Base-by-base conservation (phyloP, 352 stramenopile species). In the Phytopythium sindhum region DNA sequence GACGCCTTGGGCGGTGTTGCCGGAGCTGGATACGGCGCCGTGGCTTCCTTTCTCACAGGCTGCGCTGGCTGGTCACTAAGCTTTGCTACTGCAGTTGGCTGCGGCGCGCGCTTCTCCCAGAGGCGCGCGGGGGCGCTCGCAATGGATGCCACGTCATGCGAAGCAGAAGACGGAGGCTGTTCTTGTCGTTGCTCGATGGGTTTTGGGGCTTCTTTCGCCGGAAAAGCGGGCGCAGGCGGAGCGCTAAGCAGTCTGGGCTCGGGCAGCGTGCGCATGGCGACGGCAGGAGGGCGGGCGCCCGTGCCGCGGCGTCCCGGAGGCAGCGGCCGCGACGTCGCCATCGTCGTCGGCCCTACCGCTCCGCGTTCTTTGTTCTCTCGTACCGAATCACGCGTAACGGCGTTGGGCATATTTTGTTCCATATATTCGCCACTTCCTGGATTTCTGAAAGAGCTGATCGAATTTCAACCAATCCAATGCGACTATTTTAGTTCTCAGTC, bases 291-390 rank as follows among this genome's bases (percentile, higher is more conserved):
- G 60, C 69, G 71, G 21, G 33, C 52, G 39, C 60, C 63, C 39
- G 48, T 64, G 35, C 62, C 52, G 47, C 65, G 64, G 33, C 64
- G 71, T 2, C 69, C 69, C 11, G 67, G 69, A 24, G 73, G 69
- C 61, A 75, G 65, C 31, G 74, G 64, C 50, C 74, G 59, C 45
- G 75, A 81, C 53, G 53, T 45, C 33, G 78, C 66, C 78, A 87
- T 87, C 12, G 41, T 23, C 15, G 51, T 10, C 31, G 10, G 52
- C 28, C 29, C 52, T 39, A 21, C 12, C 23, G 52, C 31, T 41
- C 10, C 10, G n/a, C 35, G 37, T 50, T 41, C 17, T 33, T 53
- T 15, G 47, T 53, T 53, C 47, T 35, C 23, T 31, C 4, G 45
- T 52, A 11, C 2, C 21, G 9, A 21, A 31, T 7, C 45, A 8